Conservation (phyloP, 495 filamentous ascomycete species). For the Lasiosphaeria ovina region DNA sequence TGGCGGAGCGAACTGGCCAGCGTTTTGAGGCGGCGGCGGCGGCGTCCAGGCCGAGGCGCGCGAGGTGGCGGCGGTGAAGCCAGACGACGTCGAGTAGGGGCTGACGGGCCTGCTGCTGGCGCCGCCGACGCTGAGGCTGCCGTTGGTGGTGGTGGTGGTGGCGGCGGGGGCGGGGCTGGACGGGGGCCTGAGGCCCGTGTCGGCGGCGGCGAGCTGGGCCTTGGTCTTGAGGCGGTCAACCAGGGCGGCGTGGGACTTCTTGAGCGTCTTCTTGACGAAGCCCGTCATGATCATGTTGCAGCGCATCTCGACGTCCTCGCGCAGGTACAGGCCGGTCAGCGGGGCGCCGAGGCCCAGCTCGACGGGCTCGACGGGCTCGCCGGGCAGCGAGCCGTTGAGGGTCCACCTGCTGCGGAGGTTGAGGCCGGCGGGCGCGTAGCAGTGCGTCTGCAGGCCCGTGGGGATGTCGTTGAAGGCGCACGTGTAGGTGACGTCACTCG, state of each 20-base stretch:
- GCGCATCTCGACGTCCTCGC: constrained; percentile 73
- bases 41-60: too few species aligned
- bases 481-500: constrained; percentile 68
- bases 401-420: constrained; percentile 69
- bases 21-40: too few species aligned
- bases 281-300: constrained; percentile 69
- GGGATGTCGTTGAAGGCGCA: constrained; percentile 70
- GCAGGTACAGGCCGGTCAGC: constrained; percentile 64
- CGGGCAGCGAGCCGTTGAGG: constrained; percentile 59
- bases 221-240: constrained; percentile 65
- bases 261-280: constrained; percentile 75
- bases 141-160: too few species aligned
- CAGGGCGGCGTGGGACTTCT: constrained; percentile 63
- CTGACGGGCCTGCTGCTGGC: too few species aligned
- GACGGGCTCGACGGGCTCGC: constrained; percentile 55
- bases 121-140: too few species aligned
- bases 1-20: too few species aligned
- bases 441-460: constrained; percentile 70
- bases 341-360: constrained; percentile 64
- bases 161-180: too few species aligned
- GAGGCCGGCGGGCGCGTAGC: constrained; percentile 53
- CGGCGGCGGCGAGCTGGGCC: constrained; percentile 32
- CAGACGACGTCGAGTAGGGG: too few species aligned
- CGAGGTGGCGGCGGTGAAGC: too few species aligned
- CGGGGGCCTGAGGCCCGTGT: background rate